Percentiles rank a stretch among this genome's conserved stretches.
Conservation (phyloP, 148 eudicot genomes). For the Vaccinium myrtillus region DNA sequence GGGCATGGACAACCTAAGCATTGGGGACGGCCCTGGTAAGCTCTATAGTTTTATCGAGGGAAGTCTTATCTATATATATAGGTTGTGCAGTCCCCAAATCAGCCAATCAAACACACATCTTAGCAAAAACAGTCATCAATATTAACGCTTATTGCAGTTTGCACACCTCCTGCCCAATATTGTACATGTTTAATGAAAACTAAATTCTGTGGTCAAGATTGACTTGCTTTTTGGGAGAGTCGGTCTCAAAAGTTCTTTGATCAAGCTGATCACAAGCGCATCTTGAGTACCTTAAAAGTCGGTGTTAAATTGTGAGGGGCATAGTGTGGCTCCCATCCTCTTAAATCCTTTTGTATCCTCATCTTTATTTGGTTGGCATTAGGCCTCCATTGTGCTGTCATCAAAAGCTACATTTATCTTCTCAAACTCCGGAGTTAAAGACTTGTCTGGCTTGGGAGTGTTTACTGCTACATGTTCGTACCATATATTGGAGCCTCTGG, state of each 20-base stretch:
- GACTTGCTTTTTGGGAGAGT: not conserved
- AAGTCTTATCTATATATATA: not conserved
- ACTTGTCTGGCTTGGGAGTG: too few species aligned
- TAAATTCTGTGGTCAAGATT: not conserved
- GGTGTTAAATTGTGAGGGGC: too few species aligned
- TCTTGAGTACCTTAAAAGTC: not conserved
- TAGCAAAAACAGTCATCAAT: not conserved
- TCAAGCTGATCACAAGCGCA: not conserved
- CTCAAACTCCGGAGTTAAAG: too few species aligned
- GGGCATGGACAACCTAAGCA: too few species aligned
- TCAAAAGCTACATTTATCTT: too few species aligned
- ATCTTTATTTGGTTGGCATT: too few species aligned
- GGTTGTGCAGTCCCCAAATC: not conserved
- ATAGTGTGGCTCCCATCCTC: too few species aligned
- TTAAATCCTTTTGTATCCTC: too few species aligned
- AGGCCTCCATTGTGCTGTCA: too few species aligned
- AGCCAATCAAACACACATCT: not conserved
- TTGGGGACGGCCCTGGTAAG: too few species aligned
- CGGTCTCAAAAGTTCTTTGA: not conserved
- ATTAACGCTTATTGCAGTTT: not conserved
- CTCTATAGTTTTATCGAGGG: not conserved
- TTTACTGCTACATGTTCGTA: too few species aligned
- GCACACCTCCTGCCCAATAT: not conserved
- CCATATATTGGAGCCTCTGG: too few species aligned
- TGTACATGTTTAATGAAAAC: not conserved